These are phyloP conservation scores for Aurinia saxatilis DNA, from an alignment of 345 rosid species.

Conservation along the genomic window DNA sequence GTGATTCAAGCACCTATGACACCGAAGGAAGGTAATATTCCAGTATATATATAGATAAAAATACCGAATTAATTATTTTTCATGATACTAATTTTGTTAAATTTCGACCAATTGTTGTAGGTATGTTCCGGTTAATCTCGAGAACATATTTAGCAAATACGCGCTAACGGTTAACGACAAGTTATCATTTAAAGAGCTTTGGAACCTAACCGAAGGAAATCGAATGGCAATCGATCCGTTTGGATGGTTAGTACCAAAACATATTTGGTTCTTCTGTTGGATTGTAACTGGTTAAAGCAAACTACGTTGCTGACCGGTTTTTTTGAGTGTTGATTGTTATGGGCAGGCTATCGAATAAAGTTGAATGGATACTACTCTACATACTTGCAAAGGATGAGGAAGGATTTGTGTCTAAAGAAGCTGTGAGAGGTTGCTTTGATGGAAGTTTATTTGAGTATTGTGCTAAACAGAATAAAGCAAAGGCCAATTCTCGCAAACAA, in stretches of 20 bases:
- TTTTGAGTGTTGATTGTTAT: too few relatives aligned
- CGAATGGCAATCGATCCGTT: constrained; percentile 45
- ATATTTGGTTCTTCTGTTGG: not conserved
- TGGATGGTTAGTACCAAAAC: constrained; percentile 46
- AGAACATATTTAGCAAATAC: constrained; percentile 71
- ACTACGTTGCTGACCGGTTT: too few relatives aligned
- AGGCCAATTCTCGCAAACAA: constrained; percentile 17
- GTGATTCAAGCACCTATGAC: constrained; percentile 64
- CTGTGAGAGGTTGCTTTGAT: constrained; percentile 56
- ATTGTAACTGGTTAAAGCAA: not conserved
- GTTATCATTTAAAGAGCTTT: constrained; percentile 46
- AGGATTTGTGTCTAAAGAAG: constrained; percentile 70
- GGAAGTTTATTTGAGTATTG: constrained; percentile 65
- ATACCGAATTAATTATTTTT: not conserved
- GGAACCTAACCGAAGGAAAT: constrained; percentile 67
- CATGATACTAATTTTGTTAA: not conserved
- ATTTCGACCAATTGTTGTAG: constrained; percentile 27
- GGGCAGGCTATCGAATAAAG: constrained; percentile 45
- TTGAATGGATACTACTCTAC: constrained; percentile 54
- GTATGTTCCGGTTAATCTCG: constrained; percentile 53
- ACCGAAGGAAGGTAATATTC: constrained; percentile 70
- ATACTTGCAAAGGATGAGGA: constrained; percentile 57
- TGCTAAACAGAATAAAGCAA: constrained; percentile 49
- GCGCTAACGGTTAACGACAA: constrained; percentile 48
- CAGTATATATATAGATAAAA: not conserved